phyloP scores from a whole-genome alignment of 805 yeast genomes.

The Myxozyma neotropica region DNA sequence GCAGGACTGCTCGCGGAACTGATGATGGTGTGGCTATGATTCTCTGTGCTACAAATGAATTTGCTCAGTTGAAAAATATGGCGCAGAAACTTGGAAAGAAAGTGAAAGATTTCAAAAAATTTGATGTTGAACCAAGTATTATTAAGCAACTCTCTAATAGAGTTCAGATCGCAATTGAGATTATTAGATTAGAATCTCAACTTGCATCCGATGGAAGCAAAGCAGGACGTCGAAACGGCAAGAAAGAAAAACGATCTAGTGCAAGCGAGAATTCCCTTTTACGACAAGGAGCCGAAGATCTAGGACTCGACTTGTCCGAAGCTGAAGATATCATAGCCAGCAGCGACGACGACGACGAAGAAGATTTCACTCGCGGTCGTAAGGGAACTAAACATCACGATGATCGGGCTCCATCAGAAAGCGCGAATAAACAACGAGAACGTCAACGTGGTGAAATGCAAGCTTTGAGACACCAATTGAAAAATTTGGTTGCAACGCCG shows the following conservation, averaged over 20 bases:
- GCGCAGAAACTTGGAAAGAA: conserved; percentile 57
- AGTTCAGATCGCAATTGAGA: conserved; percentile 64
- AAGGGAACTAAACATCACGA: neutral
- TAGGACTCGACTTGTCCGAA: conserved; percentile 80
- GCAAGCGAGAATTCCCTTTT: conserved; percentile 67
- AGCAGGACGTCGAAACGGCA: conserved; percentile 2
- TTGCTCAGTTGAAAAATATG: conserved; percentile 81
- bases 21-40: conserved; percentile 91
- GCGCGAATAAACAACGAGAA: conserved; percentile 11
- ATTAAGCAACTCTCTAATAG: conserved; percentile 71
- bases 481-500: conserved; percentile 35
- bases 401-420: neutral
- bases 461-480: conserved; percentile 36
- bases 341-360: conserved; percentile 36
- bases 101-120: conserved; percentile 58
- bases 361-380: neutral
- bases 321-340: conserved; percentile 59
- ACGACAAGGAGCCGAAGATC: conserved; percentile 86
- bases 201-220: conserved; percentile 50
- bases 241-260: conserved; percentile 47
- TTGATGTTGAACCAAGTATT: conserved; percentile 77
- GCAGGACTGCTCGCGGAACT: conserved; percentile 94
- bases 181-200: conserved; percentile 72
- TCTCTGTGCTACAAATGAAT: conserved; percentile 92
- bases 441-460: conserved; percentile 15